Percentiles rank a stretch among this genome's conserved stretches.
Evolutionary conservation across 2,329 filamentous ascomycete genomes (phyloP).

Genomic region (Penicillium occitanis): DNA sequence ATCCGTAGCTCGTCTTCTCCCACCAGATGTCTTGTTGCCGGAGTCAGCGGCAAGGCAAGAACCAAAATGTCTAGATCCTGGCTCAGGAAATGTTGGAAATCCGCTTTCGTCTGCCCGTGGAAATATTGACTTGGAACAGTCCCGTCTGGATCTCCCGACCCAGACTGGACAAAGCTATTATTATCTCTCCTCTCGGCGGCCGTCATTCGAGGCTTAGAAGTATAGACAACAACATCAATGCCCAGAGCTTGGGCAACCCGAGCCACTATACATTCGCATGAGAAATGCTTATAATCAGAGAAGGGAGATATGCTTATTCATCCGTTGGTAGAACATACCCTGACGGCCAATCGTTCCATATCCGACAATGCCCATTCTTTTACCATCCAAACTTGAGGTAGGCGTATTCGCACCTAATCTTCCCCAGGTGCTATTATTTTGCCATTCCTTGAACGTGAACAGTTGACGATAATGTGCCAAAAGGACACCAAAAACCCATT

Average conservation of each 20-base stretch:
- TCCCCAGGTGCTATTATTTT: not conserved
- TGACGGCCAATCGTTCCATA: constrained; percentile 64
- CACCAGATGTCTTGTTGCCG: constrained; percentile 54
- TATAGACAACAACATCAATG: constrained; percentile 74
- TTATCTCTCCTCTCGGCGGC: not conserved
- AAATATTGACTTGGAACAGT: constrained; percentile 58
- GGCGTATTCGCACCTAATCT: not conserved
- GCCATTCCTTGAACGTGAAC: not conserved
- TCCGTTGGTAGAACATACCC: constrained; percentile 37
- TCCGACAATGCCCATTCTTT: constrained; percentile 59
- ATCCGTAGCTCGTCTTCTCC: constrained; percentile 54
- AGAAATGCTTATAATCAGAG: not conserved
- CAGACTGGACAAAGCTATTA: constrained; percentile 60
- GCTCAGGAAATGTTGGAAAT: constrained; percentile 55
- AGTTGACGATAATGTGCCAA: constrained; percentile 1
- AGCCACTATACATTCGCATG: constrained; percentile 39
- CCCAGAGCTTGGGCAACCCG: constrained; percentile 64
- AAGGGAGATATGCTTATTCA: not conserved
- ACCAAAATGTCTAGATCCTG: constrained; percentile 59
- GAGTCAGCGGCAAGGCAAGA: constrained; percentile 59
- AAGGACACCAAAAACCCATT: not conserved
- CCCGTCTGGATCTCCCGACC: constrained; percentile 62
- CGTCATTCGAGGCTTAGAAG: constrained; percentile 66
- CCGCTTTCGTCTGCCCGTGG: constrained; percentile 54
- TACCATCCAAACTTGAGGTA: constrained; percentile 35